Percentiles rank a stretch among this genome's conserved stretches.
These are phyloP conservation scores for Staphylotrichum tortipilum DNA, from an alignment of 495 filamentous ascomycete species.

Conservation along the genomic window DNA sequence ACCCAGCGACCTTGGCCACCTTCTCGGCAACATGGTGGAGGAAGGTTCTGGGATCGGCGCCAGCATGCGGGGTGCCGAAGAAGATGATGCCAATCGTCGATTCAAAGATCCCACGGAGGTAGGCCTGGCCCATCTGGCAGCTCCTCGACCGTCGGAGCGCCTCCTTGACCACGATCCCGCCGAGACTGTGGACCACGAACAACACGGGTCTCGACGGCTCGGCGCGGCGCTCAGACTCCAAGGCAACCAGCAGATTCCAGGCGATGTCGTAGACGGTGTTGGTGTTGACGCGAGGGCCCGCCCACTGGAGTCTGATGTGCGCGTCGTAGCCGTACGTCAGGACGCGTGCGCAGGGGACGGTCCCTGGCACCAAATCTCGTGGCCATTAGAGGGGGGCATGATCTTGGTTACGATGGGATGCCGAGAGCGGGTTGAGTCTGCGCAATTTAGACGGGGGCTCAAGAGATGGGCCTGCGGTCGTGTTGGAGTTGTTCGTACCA, in stretches of 20 bases:
- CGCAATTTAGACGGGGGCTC: slow-evolving; percentile 10
- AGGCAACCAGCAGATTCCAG: slow-evolving; percentile 26
- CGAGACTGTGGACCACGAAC: slow-evolving; percentile 46
- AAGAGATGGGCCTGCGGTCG: neutral
- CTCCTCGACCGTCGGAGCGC: slow-evolving; percentile 23
- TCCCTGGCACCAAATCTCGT: slow-evolving; percentile 36
- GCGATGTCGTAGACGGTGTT: slow-evolving; percentile 32
- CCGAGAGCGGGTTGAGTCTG: slow-evolving; percentile 4
- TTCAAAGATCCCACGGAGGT: slow-evolving; percentile 20
- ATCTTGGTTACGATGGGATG: neutral
- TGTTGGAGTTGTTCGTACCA: too few relatives aligned
- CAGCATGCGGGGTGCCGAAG: slow-evolving; percentile 38
- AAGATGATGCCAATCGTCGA: slow-evolving; percentile 34
- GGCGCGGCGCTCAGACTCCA: slow-evolving; percentile 24
- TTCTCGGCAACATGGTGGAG: slow-evolving; percentile 10
- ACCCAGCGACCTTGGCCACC: slow-evolving; percentile 15
- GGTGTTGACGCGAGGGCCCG: slow-evolving; percentile 17
- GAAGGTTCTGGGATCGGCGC: slow-evolving; percentile 22
- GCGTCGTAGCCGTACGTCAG: slow-evolving; percentile 46
- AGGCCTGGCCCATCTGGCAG: slow-evolving; percentile 8
- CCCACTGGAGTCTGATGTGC: slow-evolving; percentile 24
- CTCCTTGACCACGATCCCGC: slow-evolving; percentile 45
- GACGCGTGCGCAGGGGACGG: slow-evolving; percentile 38
- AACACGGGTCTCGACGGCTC: slow-evolving; percentile 27
- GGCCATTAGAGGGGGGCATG: slow-evolving; percentile 32